These are phyloP conservation scores for Stipa capillata DNA, from an alignment of 176 grass and related monocot genomes.

Conservation along the genomic window DNA sequence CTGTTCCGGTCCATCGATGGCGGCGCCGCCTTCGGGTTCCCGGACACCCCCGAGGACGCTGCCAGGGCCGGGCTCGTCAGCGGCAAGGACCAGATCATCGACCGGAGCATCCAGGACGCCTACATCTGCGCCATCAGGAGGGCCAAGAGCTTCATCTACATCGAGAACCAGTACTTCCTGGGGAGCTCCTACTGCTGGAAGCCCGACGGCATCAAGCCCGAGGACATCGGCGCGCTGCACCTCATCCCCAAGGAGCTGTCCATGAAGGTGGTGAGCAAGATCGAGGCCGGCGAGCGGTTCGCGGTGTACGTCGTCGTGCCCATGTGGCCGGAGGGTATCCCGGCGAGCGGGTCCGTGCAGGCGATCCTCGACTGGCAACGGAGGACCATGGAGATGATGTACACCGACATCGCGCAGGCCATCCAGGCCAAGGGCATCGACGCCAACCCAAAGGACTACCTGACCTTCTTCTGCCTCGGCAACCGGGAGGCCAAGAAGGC, in stretches of 20 bases:
- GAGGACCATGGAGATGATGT: slow-evolving; percentile 95
- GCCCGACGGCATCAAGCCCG: slow-evolving; percentile 42
- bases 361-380: slow-evolving; percentile 91
- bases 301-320: slow-evolving; percentile 72
- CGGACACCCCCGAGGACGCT: slow-evolving; percentile 54
- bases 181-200: slow-evolving; percentile 75
- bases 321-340: slow-evolving; percentile 96
- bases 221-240: slow-evolving; percentile 76
- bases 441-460: slow-evolving; percentile 70
- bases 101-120: slow-evolving; percentile 79
- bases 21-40: slow-evolving; percentile 74
- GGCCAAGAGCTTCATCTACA: slow-evolving; percentile 69
- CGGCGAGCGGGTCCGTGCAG: slow-evolving; percentile 82
- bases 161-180: slow-evolving; percentile 86
- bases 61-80: slow-evolving; percentile 56
- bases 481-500: slow-evolving; percentile 61
- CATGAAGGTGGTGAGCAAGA: slow-evolving; percentile 82
- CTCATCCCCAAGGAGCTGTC: slow-evolving; percentile 87
- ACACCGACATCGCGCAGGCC: slow-evolving; percentile 65
- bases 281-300: slow-evolving; percentile 77
- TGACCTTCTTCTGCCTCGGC: slow-evolving; percentile 89
- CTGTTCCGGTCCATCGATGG: slow-evolving; percentile 85
- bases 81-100: slow-evolving; percentile 76
- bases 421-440: slow-evolving; percentile 61
- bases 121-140: slow-evolving; percentile 68